Conservation (phyloP, 768 basidiomycete species). For the Dioszegia aurantiaca region DNA sequence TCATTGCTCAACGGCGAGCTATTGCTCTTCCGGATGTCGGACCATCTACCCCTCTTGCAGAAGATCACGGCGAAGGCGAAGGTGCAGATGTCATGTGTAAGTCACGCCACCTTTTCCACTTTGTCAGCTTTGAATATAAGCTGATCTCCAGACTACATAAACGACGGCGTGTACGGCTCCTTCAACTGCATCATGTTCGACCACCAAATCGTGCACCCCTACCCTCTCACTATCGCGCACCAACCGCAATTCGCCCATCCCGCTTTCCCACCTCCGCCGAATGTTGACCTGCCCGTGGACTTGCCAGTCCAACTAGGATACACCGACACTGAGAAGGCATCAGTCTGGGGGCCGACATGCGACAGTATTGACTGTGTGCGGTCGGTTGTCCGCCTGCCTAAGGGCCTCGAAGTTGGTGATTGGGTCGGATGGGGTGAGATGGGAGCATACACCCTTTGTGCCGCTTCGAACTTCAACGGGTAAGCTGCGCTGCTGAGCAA, state of each 20-base stretch:
- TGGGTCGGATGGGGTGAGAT: constrained; percentile 98
- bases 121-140: no score
- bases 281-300: constrained; percentile 51
- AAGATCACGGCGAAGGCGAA: constrained; percentile 52
- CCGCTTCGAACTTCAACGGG: constrained; percentile 92
- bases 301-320: constrained; percentile 52
- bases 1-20: constrained; percentile 75
- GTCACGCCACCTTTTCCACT: no score
- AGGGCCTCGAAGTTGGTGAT: constrained; percentile 78
- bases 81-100: constrained; percentile 78
- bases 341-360: constrained; percentile 98
- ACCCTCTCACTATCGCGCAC: constrained; percentile 55
- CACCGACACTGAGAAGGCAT: constrained; percentile 53
- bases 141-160: constrained; percentile 79
- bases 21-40: constrained; percentile 34
- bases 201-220: constrained; percentile 84
- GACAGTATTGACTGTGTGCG: constrained; percentile 91
- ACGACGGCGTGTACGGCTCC: constrained; percentile 92
- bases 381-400: constrained; percentile 62
- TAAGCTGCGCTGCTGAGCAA: constrained; percentile 16
- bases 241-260: constrained; percentile 24
- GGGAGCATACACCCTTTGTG: constrained; percentile 99
- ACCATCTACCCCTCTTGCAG: constrained; percentile 47
- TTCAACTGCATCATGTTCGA: constrained; percentile 79
- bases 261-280: constrained; percentile 49